Conservation (phyloP, 1,284 basidiomycete genomes). For the Inonotus obliquus region DNA sequence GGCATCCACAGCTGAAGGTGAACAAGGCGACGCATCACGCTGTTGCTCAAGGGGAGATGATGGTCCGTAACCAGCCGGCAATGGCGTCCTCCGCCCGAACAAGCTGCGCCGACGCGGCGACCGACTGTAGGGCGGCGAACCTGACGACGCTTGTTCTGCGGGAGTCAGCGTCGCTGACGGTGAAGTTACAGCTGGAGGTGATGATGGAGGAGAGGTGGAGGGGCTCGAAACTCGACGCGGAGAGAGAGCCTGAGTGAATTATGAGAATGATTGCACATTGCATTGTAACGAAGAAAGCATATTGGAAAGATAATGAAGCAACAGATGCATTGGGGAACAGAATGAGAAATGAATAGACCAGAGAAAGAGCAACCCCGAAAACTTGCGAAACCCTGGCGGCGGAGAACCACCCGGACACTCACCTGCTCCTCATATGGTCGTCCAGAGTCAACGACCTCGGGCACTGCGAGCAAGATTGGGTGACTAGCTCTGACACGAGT, state of each 20-base stretch:
- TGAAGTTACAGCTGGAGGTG: conserved; percentile 6
- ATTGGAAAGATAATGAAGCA: too few relatives aligned
- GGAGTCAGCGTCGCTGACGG: conserved; percentile 10
- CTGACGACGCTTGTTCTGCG: conserved; percentile 12
- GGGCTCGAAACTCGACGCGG: not conserved
- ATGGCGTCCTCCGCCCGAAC: conserved; percentile 14
- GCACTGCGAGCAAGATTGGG: conserved; percentile 12
- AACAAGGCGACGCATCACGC: not conserved
- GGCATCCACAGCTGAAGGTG: not conserved
- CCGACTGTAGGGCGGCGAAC: not conserved
- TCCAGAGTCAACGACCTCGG: conserved; percentile 11
- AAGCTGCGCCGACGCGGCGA: conserved; percentile 14
- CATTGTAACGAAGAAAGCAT: not conserved
- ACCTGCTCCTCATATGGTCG: conserved; percentile 13
- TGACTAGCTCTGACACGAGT: conserved; percentile 1
- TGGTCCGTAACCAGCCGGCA: not conserved
- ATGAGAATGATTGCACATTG: not conserved
- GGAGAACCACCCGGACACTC: conserved; percentile 3
- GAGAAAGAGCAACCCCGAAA: not conserved
- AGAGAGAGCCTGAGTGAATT: not conserved
- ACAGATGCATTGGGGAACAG: not conserved
- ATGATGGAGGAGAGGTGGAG: conserved; percentile 12
- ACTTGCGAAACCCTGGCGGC: not conserved
- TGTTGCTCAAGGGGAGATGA: conserved; percentile 7
- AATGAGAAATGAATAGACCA: not conserved